These are phyloP conservation scores for Simplicillium sp. DNA, from an alignment of 2,329 filamentous ascomycete genomes.

Conservation along the genomic window DNA sequence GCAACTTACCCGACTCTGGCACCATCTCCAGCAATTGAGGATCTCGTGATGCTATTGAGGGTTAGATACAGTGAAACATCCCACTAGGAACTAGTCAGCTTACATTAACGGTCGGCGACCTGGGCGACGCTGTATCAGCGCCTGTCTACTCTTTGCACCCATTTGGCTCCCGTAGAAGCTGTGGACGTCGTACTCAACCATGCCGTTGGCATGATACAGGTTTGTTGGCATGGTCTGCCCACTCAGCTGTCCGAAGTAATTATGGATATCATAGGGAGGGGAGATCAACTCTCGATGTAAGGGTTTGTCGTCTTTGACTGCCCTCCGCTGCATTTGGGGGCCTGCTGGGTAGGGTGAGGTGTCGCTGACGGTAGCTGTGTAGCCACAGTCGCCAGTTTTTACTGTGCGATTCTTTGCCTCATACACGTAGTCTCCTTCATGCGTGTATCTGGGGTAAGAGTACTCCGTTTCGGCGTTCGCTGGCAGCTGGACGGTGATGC, in stretches of 20 bases:
- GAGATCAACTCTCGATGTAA: conserved; percentile 9
- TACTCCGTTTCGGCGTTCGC: too few species aligned
- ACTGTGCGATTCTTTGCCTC: too few species aligned
- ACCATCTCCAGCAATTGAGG: conserved; percentile 1
- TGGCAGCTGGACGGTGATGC: too few species aligned
- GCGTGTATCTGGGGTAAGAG: too few species aligned
- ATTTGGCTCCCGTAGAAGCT: conserved; percentile 66
- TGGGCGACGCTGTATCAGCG: conserved; percentile 56
- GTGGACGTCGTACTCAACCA: conserved; percentile 63
- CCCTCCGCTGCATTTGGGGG: not conserved
- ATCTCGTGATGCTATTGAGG: conserved; percentile 1
- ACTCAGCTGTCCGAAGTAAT: conserved; percentile 30
- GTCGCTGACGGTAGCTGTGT: too few species aligned
- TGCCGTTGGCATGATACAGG: conserved; percentile 56
- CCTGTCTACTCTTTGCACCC: conserved; percentile 49
- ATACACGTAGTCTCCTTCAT: too few species aligned
- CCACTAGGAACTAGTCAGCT: conserved; percentile 49
- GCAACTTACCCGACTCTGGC: conserved; percentile 39
- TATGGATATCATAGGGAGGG: conserved; percentile 8
- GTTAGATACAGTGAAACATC: conserved; percentile 56
- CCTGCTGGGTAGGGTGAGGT: too few species aligned
- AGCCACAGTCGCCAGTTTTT: too few species aligned
- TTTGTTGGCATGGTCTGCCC: conserved; percentile 58
- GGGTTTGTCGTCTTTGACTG: conserved; percentile 9
- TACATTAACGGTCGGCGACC: conserved; percentile 43